Base-by-base conservation (phyloP, 306 rosid species). In the Purshia tridentata region DNA sequence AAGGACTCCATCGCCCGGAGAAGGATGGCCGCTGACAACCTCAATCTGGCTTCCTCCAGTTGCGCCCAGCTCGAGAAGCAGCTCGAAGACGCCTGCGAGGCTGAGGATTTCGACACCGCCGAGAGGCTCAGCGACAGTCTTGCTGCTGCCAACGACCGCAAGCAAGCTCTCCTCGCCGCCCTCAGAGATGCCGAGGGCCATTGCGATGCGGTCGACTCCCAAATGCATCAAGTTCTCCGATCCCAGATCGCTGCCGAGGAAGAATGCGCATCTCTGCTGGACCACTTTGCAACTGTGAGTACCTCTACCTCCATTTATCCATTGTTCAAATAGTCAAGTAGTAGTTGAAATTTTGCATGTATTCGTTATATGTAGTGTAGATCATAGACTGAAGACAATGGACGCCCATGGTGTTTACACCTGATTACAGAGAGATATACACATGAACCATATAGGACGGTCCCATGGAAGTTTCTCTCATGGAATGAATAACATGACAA, bases 51-150 rank as follows among this genome's bases (percentile, higher is more conserved):
- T 20, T 81, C 87, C 6, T 50, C 69, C 55, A 76, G 74, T 42
- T 67, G 83, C 71, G 57, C 70, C 47, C 72, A 84, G 39, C 90
- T 91, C 40, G 97, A 91, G 72, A 86, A 58, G 79, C 87, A 86
- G 71, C 86, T 91, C 80, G 88, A 91, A 82, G 88, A 84, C 80
- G 96, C 92, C 39, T 82, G 89, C 56, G 95, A 89, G 76, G 91
- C 92, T 13, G 97, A 91, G 76, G 96, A 91, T 72, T 91, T 91
- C 51, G 96, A 91, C 72, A 82, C 72, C 6, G 97, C 97, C 0
- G 90, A 91, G 57, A 78, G 81, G 81, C 83, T 91, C 56, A 91
- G 92, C 70, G 81, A 91, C 70, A 60, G 56, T 55, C 84, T 91
- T 22, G 92, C 87, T 46, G 84, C 86, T 65, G 88, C 87, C 37